These are phyloP conservation scores for Dissophora ornata DNA, from an alignment of 192 early-diverging fungal genomes.

Conservation along the genomic window DNA sequence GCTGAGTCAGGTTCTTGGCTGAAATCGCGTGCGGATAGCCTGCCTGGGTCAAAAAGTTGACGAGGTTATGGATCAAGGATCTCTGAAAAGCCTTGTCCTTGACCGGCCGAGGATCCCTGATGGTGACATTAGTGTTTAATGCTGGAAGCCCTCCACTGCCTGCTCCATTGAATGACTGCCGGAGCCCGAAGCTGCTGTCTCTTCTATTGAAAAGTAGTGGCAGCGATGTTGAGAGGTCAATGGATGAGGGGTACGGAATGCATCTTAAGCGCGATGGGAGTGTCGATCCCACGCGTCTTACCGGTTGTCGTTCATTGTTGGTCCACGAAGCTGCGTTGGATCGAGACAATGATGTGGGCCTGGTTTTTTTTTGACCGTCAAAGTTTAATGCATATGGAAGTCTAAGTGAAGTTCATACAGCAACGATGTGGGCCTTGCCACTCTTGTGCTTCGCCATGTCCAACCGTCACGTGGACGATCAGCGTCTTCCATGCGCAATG, in stretches of 20 bases:
- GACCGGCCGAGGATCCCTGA: constrained; percentile 52
- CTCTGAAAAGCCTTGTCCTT: constrained; percentile 60
- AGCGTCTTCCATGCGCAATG: too few species aligned
- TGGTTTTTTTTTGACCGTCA: not conserved
- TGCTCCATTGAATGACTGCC: constrained; percentile 30
- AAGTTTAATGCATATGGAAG: too few species aligned
- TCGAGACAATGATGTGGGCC: not conserved
- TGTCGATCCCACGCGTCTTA: not conserved
- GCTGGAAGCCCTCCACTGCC: constrained; percentile 2
- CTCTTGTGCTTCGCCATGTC: not conserved
- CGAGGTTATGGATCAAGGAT: constrained; percentile 60
- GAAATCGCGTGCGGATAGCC: constrained; percentile 62
- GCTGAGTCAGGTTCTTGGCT: constrained; percentile 58
- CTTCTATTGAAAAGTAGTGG: not conserved
- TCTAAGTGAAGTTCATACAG: too few species aligned
- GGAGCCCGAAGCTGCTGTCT: constrained; percentile 17
- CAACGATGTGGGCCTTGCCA: too few species aligned
- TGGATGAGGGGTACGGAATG: too few species aligned
- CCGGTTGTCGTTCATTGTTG: constrained; percentile 1
- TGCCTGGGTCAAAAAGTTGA: constrained; percentile 65
- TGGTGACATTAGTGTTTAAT: not conserved
- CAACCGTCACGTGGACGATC: constrained; percentile 1
- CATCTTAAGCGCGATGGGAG: too few species aligned
- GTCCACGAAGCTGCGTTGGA: not conserved
- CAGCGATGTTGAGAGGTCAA: too few species aligned